Conservation (phyloP, 2,329 filamentous ascomycete genomes). For the Fusarium nematophilum region DNA sequence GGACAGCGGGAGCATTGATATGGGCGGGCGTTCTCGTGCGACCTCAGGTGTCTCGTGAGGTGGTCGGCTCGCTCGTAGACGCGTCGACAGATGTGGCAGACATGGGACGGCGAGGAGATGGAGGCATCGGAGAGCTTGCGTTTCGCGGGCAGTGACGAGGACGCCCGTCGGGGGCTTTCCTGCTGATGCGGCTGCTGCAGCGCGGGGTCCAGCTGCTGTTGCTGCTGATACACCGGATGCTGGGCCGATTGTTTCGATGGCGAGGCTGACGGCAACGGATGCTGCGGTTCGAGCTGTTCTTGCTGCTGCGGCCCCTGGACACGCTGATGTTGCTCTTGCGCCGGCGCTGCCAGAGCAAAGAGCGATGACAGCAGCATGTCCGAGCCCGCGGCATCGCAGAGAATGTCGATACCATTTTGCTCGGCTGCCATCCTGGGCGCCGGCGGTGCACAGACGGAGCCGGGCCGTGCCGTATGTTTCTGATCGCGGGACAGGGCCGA, state of each 20-base stretch:
- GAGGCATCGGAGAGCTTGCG: constrained; percentile 43
- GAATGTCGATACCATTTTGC: constrained; percentile 45
- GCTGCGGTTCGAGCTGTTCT: constrained; percentile 32
- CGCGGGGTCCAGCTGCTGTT: constrained; percentile 31
- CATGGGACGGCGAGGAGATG: constrained; percentile 41
- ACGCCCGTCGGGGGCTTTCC: constrained; percentile 16
- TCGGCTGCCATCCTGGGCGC: constrained; percentile 39
- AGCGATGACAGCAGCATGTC: constrained; percentile 43
- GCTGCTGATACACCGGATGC: constrained; percentile 32
- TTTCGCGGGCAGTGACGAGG: constrained; percentile 34
- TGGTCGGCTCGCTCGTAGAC: constrained; percentile 44
- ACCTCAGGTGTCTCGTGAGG: constrained; percentile 42
- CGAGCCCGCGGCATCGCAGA: constrained; percentile 44
- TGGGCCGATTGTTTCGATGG: constrained; percentile 20
- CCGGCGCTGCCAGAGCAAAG: constrained; percentile 40
- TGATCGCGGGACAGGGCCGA: constrained; percentile 1
- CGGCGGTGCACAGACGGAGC: constrained; percentile 12
- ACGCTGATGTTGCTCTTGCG: constrained; percentile 28
- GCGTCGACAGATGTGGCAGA: constrained; percentile 43
- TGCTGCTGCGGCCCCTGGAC: constrained; percentile 27
- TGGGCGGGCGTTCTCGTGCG: constrained; percentile 43
- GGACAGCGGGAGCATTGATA: constrained; percentile 44
- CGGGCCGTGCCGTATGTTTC: constrained; percentile 21
- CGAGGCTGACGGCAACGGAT: constrained; percentile 25
- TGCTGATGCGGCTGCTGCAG: constrained; percentile 22